Base-by-base conservation (phyloP, 2,329 filamentous ascomycete genomes). In the Alternaria panax region DNA sequence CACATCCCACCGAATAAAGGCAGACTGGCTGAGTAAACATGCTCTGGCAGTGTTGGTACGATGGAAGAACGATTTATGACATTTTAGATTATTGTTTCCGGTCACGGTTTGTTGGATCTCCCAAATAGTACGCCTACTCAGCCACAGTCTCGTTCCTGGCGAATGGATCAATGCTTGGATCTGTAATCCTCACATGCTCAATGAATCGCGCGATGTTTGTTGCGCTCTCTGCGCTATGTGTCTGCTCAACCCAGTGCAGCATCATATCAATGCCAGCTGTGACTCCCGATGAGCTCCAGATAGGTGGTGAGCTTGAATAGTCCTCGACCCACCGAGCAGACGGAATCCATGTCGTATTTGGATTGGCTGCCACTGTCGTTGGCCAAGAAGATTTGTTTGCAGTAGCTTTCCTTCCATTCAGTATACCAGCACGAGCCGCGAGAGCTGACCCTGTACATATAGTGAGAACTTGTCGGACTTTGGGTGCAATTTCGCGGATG, bases 281-380 rank as follows among this genome's bases (percentile, higher is more conserved):
- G 4, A 89, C 82, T 0, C 88, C 88, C 0, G 86, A 87, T 1
- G 85, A 85, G 12, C 84, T 86, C 87, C 88, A 91, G 6, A 90
- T 78, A 3, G 63, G 69, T 8, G 64, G 65, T 11, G 38, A 48
- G 4, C 55, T 61, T 47, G 88, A 87, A 16, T 85, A 87, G 73
- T 90, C 88, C 1, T 81, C 78, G 0, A 89, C 84, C 84, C 86
- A 91, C 43, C 88, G 81, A 24, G 88, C 88, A n/a, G 80, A 78
- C 1, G 80, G 76, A 18, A 87, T 80, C 88, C 88, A 91, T 2
- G 83, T 77, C 0, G 87, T 85, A 3, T 82, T 78, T 0, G 82
- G 80, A 0, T 84, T 81, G 53, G 81, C 76, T 80, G 75, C 2
- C 74, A 74, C 2, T 69, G 82, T 22, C 82, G 81, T 57, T 6